Conservation (phyloP, 768 basidiomycete genomes). For the Serendipita indica region DNA sequence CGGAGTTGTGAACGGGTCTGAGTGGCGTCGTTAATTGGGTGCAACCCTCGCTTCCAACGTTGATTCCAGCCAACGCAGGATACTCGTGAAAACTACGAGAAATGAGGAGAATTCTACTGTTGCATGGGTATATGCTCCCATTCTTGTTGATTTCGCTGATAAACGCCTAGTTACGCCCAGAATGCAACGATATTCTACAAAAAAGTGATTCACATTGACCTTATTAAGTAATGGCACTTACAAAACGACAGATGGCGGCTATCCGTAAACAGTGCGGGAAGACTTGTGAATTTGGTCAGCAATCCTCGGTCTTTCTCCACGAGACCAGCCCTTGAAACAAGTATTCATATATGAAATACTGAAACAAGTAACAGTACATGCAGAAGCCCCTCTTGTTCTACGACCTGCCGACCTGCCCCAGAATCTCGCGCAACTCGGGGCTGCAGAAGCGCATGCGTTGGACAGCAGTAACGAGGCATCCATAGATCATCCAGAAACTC, state of each 20-base stretch:
- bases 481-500: conserved; percentile 7
- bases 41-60: background rate
- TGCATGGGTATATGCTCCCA: conserved; percentile 28
- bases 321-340: conserved; percentile 8
- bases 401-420: conserved; percentile 45
- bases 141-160: background rate
- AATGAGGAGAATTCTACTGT: conserved; percentile 17
- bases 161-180: conserved; percentile 43
- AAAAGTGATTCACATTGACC: conserved; percentile 32
- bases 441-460: conserved; percentile 24
- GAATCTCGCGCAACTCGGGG: conserved; percentile 26
- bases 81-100: no score
- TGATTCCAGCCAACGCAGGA: background rate
- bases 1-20: background rate
- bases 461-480: background rate
- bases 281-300: conserved; percentile 47
- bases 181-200: conserved; percentile 58
- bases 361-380: conserved; percentile 37
- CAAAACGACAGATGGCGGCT: conserved; percentile 42
- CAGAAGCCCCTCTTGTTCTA: conserved; percentile 56
- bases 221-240: background rate
- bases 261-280: conserved; percentile 54
- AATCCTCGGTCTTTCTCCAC: conserved; percentile 7
- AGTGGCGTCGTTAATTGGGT: background rate
- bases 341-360: background rate